Evolutionary conservation across 257 asterid genomes (phyloP), one percentile per base, ranked within the genome.

Genomic region (Solanum stenotomum): DNA sequence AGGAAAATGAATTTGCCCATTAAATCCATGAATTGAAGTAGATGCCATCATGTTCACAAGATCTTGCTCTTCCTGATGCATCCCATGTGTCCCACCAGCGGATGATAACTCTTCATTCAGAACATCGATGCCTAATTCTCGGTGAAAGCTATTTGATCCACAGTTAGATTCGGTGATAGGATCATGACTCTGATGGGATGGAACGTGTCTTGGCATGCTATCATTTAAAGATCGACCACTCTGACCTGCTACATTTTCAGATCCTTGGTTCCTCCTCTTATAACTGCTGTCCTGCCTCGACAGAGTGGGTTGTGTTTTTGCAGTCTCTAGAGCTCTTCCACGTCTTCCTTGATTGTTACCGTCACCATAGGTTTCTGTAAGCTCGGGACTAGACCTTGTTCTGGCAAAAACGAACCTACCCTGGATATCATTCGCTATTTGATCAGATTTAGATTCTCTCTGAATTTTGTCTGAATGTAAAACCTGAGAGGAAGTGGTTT

Each of bases 301-400:
- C 76, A 89, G 89, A 63, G 90, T 88, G 70, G 88, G 70, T 87
- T 90, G 95, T 75, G 86, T 81, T 88, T 93, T 93, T 37, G 91
- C 89, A 89, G 87, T 88, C 90, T 95, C 97, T 78, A 94, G 90
- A 52, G 89, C 92, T 90, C 89, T 92, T 79, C 89, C 87, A 72
- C 22, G 92, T 84, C 88, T 88, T 85, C 59, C 83, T 88, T 90
- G 96, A 88, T 92, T 89, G 35, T 92, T 90, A 35, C 88, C 84
- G 63, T 92, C 94, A 63, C 88, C 93, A 92, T 87, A 96, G 34
- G 94, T 90, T 89, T 95, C 98, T 61, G 98, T 96, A 87, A 97
- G 96, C 91, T 97, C 98, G 22, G 99, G 99, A 87, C 99, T 96
- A 83, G 99, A 97, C 77, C 87, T 94, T 23, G 99, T 97, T 90